A percentile compares a stretch with the other conserved stretches of the same genome.
These are phyloP conservation scores for Ceratorhiza oryzae-sativae DNA, from an alignment of 1,284 basidiomycete species.

Conservation along the genomic window DNA sequence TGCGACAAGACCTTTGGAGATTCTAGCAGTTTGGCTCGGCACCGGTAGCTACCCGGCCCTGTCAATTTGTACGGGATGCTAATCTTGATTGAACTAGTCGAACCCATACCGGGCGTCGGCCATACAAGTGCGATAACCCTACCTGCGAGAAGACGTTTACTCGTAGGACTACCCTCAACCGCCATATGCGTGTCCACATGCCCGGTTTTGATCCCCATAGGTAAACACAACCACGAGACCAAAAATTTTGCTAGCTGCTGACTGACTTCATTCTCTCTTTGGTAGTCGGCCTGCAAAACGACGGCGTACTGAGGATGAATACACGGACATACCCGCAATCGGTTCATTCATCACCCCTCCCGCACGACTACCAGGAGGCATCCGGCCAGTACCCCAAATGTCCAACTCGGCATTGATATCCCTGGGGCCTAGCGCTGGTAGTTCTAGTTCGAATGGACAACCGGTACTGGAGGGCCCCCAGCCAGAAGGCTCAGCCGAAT, in stretches of 20 bases:
- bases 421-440: constrained; percentile 7
- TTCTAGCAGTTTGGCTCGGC: constrained; percentile 85
- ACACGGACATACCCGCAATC: constrained; percentile 18
- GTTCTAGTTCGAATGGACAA: constrained; percentile 1
- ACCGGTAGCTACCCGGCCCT: constrained; percentile 56
- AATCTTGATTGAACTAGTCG: constrained; percentile 14
- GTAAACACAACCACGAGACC: constrained; percentile 58
- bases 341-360: constrained; percentile 31
- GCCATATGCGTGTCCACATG: constrained; percentile 84
- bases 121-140: constrained; percentile 80
- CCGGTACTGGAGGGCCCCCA: background rate
- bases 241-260: background rate
- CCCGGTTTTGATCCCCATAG: constrained; percentile 82
- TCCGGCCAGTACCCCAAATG: constrained; percentile 30
- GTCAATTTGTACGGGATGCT: background rate
- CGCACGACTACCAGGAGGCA: constrained; percentile 19
- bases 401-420: constrained; percentile 29
- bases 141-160: constrained; percentile 86
- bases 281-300: constrained; percentile 24
- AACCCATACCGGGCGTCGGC: constrained; percentile 69
- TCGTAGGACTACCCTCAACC: constrained; percentile 76
- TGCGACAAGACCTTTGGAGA: constrained; percentile 87
- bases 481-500: background rate
- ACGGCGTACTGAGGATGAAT: constrained; percentile 25
- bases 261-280: background rate